Conservation (phyloP, 176 grass and related monocot species). For the Phoenix dactylifera region DNA sequence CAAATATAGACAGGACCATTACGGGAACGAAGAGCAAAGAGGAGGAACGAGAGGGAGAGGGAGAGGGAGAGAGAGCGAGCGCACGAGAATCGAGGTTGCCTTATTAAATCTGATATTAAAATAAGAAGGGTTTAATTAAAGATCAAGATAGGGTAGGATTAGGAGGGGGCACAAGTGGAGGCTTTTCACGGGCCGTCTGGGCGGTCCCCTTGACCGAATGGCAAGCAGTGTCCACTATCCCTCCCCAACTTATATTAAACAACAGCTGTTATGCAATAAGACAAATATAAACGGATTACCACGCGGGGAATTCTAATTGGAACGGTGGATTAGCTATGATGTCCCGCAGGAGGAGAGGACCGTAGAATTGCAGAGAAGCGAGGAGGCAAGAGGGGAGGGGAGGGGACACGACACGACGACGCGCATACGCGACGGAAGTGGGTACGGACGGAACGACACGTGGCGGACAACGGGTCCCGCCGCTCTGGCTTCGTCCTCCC, state of each 20-base stretch:
- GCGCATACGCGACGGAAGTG: background rate
- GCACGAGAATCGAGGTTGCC: slow-evolving; percentile 40
- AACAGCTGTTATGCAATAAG: no score
- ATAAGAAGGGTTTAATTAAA: slow-evolving; percentile 18
- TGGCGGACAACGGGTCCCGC: background rate
- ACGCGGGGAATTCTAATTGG: no score
- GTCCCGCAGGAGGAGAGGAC: background rate
- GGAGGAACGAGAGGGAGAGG: background rate
- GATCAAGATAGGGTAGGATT: slow-evolving; percentile 16
- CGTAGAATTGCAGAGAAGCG: background rate
- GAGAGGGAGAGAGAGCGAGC: slow-evolving; percentile 1
- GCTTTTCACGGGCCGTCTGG: slow-evolving; percentile 5
- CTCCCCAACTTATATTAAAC: background rate
- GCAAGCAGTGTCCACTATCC: slow-evolving; percentile 8
- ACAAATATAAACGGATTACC: no score
- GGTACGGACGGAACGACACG: background rate
- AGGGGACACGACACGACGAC: slow-evolving; percentile 7
- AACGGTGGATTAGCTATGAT: no score
- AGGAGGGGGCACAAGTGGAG: slow-evolving; percentile 8
- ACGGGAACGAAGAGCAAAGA: slow-evolving; percentile 6
- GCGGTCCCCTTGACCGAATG: slow-evolving; percentile 27
- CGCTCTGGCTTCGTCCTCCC: background rate
- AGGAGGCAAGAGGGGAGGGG: slow-evolving; percentile 5
- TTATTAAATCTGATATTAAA: slow-evolving; percentile 6
- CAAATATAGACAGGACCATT: slow-evolving; percentile 30